Conservation (phyloP, 2,329 filamentous ascomycete species). For the Fusarium tjaetaba region DNA sequence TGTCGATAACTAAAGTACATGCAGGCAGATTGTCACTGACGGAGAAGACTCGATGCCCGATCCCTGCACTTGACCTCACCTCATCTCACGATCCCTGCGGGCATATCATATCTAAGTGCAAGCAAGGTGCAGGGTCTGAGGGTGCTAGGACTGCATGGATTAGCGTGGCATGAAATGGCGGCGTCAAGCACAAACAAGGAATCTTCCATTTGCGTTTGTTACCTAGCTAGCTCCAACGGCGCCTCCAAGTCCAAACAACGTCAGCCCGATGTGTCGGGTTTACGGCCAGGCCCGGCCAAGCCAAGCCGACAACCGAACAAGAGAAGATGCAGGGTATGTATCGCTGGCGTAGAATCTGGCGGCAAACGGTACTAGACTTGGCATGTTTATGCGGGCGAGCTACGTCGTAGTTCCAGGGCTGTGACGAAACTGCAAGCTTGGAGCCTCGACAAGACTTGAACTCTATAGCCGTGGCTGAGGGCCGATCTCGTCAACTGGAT, state of each 20-base stretch:
- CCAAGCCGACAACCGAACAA: background rate
- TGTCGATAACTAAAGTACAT: background rate
- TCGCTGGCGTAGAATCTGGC: background rate
- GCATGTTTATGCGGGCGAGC: background rate
- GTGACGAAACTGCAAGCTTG: background rate
- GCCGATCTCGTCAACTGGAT: background rate
- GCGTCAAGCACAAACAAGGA: conserved; percentile 1
- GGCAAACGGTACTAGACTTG: background rate
- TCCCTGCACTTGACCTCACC: background rate
- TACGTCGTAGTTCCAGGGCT: background rate
- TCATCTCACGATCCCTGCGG: background rate
- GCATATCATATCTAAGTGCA: background rate
- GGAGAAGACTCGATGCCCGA: background rate
- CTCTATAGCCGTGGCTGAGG: background rate
- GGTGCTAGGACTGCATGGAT: background rate
- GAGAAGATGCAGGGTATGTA: background rate
- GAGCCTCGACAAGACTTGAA: background rate
- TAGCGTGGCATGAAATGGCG: background rate
- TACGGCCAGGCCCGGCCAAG: background rate
- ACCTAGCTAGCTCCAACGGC: background rate
- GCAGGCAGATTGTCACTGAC: background rate
- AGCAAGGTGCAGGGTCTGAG: background rate
- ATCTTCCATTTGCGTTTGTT: background rate
- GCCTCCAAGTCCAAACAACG: background rate
- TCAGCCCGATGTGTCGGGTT: conserved; percentile 1